Evolutionary conservation across 2,329 filamentous ascomycete genomes (phyloP), one percentile per base, ranked within the genome.

Genomic region (Emmonsiellopsis sp.): DNA sequence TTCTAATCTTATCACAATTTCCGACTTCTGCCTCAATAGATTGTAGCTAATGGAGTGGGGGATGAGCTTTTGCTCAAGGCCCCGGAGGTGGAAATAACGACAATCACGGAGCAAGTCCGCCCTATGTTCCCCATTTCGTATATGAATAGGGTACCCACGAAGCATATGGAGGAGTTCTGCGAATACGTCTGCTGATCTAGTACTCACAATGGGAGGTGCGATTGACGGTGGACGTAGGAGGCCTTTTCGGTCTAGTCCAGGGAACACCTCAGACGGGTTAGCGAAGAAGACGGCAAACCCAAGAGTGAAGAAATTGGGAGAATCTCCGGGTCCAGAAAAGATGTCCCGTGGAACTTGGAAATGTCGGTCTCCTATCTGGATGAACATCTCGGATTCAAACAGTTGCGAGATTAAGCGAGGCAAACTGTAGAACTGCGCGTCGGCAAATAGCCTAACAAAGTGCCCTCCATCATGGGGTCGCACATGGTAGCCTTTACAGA

Each of bases 221-320:
- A 97, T 93, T 5, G 88, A 86, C 0, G 92, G 92, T 1, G 92
- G 92, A 0, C 92, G 85, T 42, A 96, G 81, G 17, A 96, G 80
- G 11, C 84, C 82, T 56, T 84, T 81, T 50, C 88, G 83, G 55
- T 90, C 83, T 0, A 96, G 79, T 1, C 91, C 92, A 0, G 92
- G 92, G 61, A 95, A 96, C 5, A 90, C 80, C 62, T 95, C 86
- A 11, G 81, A 77, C 0, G 87, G 87, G 2, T 82, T 83, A 13
- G 84, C 85, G 73, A 95, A 95, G 77, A 95, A 94, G 61, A 88
- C 81, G 39, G 84, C 86, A 64, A 95, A 95, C 55, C 91, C 91
- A 3, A 96, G 80, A 0, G 89, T 86, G 75, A 97, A 97, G 77
- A 90, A 97, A 69, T 97, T 97, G 10, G 91, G 91, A n/a, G 83